Evolutionary conservation across 495 filamentous ascomycete genomes (phyloP).

Genomic region (Penicillium cosmopolitanum): DNA sequence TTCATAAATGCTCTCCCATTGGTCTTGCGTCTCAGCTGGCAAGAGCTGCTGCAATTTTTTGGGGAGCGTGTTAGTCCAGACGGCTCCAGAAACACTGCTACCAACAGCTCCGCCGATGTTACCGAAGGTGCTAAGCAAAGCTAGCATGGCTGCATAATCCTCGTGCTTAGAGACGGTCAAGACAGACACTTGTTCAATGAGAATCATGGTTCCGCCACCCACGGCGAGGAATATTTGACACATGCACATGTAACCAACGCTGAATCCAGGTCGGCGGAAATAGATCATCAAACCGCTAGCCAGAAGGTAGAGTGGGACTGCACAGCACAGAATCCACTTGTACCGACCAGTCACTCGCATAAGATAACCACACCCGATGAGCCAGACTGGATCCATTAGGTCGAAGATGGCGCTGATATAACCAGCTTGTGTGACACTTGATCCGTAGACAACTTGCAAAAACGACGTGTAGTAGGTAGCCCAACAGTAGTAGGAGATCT

Average conservation of each 20-base stretch:
- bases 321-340: conserved; percentile 57
- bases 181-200: conserved; percentile 68
- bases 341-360: conserved; percentile 60
- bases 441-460: conserved; percentile 67
- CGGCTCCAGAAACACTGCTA: conserved; percentile 48
- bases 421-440: conserved; percentile 57
- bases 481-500: conserved; percentile 58
- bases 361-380: conserved; percentile 53
- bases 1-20: conserved; percentile 22
- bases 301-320: conserved; percentile 62
- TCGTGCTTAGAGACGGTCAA: conserved; percentile 65
- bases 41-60: conserved; percentile 54
- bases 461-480: conserved; percentile 66
- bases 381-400: conserved; percentile 31
- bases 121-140: conserved; percentile 56
- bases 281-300: conserved; percentile 63
- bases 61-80: conserved; percentile 63
- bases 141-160: conserved; percentile 53
- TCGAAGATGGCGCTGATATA: conserved; percentile 56
- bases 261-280: conserved; percentile 61
- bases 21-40: conserved; percentile 43
- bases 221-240: conserved; percentile 76
- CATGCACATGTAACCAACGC: conserved; percentile 71
- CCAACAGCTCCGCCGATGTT: conserved; percentile 69
- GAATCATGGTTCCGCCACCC: conserved; percentile 61